Percentiles rank a stretch among this genome's conserved stretches.
These are phyloP conservation scores for Xylaria telfairii DNA, from an alignment of 495 filamentous ascomycete genomes.

Conservation along the genomic window DNA sequence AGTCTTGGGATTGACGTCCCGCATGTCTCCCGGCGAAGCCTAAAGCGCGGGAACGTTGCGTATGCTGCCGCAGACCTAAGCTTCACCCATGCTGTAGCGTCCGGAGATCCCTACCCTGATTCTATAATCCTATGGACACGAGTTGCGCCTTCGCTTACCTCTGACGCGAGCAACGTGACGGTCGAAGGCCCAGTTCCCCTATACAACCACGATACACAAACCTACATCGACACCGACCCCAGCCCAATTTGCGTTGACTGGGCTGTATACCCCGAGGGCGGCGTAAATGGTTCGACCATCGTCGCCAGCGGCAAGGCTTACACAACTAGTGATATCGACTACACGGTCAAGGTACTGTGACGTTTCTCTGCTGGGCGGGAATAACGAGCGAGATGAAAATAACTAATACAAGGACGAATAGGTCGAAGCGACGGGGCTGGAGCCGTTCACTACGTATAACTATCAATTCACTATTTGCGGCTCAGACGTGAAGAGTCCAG, in stretches of 20 bases:
- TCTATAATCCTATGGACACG: conserved; percentile 73
- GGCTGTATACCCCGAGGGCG: conserved; percentile 39
- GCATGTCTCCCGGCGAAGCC: conserved; percentile 44
- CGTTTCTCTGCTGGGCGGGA: not conserved
- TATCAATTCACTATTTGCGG: conserved; percentile 64
- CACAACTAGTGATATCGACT: conserved; percentile 72
- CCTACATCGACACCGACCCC: conserved; percentile 55
- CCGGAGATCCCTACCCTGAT: conserved; percentile 68
- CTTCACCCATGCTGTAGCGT: conserved; percentile 75
- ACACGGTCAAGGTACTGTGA: conserved; percentile 66
- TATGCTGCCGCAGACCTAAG: conserved; percentile 57
- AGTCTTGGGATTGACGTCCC: conserved; percentile 61
- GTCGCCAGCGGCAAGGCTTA: conserved; percentile 52
- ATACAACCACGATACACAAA: conserved; percentile 62
- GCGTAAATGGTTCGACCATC: conserved; percentile 40
- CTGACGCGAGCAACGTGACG: conserved; percentile 62
- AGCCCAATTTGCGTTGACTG: conserved; percentile 67
- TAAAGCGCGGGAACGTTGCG: conserved; percentile 62
- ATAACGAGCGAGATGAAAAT: not conserved
- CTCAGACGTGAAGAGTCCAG: conserved; percentile 49
- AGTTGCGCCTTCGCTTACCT: conserved; percentile 60
- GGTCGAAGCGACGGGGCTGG: conserved; percentile 64
- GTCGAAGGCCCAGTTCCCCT: conserved; percentile 60
- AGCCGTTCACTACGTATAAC: conserved; percentile 66
- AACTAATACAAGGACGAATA: conserved; percentile 28